phyloP scores from a whole-genome alignment of 441 rosid species.

The Kokia cookei region DNA sequence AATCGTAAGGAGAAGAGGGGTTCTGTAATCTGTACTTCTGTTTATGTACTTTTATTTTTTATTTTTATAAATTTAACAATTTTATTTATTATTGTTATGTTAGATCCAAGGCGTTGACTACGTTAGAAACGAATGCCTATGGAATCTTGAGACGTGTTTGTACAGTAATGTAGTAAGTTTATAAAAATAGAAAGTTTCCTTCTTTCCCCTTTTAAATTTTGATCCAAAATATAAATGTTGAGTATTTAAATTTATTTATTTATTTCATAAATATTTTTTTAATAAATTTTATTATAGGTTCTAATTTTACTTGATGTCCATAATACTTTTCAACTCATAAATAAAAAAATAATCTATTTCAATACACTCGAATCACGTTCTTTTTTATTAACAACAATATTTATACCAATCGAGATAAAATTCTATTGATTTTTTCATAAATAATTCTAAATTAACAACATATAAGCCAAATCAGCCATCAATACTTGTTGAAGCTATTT shows the following conservation, averaged over 20 bases:
- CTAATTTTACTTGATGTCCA: no score
- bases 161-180: background rate
- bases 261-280: no score
- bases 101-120: slow-evolving; percentile 29
- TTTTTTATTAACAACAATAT: fast-evolving
- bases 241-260: background rate
- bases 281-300: no score
- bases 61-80: background rate
- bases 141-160: slow-evolving; percentile 27
- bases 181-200: background rate
- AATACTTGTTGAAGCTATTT: no score
- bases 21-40: background rate
- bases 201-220: background rate
- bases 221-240: background rate
- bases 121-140: slow-evolving; percentile 7
- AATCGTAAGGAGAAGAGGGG: background rate
- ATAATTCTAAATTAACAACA: no score
- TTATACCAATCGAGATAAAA: no score
- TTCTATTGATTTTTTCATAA: no score
- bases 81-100: background rate
- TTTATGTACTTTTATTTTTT: background rate
- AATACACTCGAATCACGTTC: fast-evolving
- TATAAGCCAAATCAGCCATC: no score
- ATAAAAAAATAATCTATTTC: fast-evolving
- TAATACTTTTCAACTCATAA: no score